Conservation (phyloP, 1,139 yeast species). For the Wickerhamiella pararugosa region DNA sequence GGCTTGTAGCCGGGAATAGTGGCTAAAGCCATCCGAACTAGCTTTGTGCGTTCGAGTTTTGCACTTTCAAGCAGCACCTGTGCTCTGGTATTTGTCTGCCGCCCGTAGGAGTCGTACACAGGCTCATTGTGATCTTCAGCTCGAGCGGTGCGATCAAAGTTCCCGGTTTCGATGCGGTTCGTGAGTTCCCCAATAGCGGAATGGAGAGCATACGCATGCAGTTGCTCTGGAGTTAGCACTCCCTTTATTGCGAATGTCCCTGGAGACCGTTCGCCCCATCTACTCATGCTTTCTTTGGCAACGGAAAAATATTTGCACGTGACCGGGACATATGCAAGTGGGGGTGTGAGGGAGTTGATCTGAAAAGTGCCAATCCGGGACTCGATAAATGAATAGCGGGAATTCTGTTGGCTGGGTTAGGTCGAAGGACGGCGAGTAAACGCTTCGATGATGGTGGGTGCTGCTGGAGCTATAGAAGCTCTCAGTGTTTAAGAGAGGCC, state of each 20-base stretch:
- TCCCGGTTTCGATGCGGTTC: constrained; percentile 38
- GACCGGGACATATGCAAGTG: too few species aligned
- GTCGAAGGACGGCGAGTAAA: too few species aligned
- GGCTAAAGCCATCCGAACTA: constrained; percentile 60
- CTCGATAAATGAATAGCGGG: too few species aligned
- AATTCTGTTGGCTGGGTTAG: too few species aligned
- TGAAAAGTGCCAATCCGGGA: too few species aligned
- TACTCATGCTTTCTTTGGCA: too few species aligned
- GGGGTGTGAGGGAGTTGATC: too few species aligned
- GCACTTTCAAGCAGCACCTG: constrained; percentile 42
- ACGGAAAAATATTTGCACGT: too few species aligned
- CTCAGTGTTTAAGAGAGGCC: too few species aligned
- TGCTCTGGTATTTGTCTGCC: constrained; percentile 73
- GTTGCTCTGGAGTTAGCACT: constrained; percentile 62
- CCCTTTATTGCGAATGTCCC: background rate
- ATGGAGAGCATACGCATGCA: constrained; percentile 62
- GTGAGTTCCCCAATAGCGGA: constrained; percentile 70
- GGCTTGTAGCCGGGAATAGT: constrained; percentile 67
- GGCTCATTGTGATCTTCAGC: constrained; percentile 28
- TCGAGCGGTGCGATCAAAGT: constrained; percentile 18
- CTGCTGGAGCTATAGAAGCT: too few species aligned
- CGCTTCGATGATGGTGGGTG: too few species aligned
- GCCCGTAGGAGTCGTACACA: constrained; percentile 66
- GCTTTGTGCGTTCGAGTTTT: constrained; percentile 64
- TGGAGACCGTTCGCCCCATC: too few species aligned